A percentile compares a stretch with the other conserved stretches of the same genome.
phyloP scores from a whole-genome alignment of 371 early-diverging fungal genomes.

The Mucor sp. region DNA sequence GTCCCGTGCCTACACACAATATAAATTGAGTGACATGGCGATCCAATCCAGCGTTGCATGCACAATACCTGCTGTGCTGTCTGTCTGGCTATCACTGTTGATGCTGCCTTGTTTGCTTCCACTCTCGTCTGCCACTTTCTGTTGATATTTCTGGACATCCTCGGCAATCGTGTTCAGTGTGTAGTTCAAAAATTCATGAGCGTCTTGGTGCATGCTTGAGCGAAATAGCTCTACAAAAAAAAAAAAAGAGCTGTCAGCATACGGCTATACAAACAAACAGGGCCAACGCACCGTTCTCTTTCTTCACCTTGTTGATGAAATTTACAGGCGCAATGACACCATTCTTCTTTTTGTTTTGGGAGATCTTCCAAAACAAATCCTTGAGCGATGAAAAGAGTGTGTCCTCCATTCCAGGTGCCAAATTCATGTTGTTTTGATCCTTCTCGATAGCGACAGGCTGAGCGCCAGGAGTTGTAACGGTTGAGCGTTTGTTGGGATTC shows the following conservation, averaged over 20 bases:
- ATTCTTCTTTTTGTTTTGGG: constrained; percentile 79
- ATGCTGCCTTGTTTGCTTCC: constrained; percentile 13
- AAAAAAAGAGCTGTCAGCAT: neutral
- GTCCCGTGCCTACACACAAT: neutral
- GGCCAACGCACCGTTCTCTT: constrained; percentile 77
- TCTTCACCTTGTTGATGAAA: constrained; percentile 86
- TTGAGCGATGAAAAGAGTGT: constrained; percentile 85
- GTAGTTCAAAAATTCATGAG: constrained; percentile 97
- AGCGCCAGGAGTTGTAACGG: neutral
- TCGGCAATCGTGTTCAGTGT: constrained; percentile 91
- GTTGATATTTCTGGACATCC: constrained; percentile 70
- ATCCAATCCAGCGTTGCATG: neutral
- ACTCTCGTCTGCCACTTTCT: constrained; percentile 12
- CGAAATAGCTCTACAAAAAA: constrained; percentile 78
- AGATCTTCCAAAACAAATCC: constrained; percentile 86
- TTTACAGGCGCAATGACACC: constrained; percentile 87
- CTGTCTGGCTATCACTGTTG: constrained; percentile 16
- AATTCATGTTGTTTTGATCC: constrained; percentile 47
- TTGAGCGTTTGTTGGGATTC: constrained; percentile 1
- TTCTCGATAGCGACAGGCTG: constrained; percentile 24
- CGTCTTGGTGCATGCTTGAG: constrained; percentile 95
- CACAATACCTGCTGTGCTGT: neutral
- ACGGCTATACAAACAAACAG: neutral
- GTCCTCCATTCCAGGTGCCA: constrained; percentile 69
- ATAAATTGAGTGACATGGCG: neutral